phyloP scores from a whole-genome alignment of 148 eudicot species.

The Nyssa sinensis region DNA sequence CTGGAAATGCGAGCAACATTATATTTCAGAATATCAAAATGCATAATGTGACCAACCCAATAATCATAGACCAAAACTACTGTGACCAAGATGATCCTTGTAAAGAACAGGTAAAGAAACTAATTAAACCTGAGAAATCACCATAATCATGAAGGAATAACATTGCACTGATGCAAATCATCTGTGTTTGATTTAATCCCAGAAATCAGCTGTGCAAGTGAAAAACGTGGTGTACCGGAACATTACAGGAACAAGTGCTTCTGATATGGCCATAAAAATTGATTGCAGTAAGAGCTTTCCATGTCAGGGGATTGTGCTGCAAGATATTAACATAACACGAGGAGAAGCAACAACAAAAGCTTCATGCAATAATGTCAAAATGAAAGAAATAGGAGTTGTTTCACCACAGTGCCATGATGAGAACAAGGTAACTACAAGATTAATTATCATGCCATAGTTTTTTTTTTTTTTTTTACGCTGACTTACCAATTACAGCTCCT shows the following conservation, averaged over 20 bases:
- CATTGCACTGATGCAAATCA: neutral
- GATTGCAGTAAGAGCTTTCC: constrained; percentile 57
- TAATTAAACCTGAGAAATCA: neutral
- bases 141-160: too few species aligned
- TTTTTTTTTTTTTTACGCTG: too few species aligned
- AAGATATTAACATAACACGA: constrained; percentile 29
- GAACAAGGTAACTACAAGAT: too few species aligned
- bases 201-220: constrained; percentile 63
- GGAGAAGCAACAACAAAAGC: constrained; percentile 29
- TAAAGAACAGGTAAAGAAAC: constrained; percentile 38
- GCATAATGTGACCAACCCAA: constrained; percentile 60
- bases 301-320: constrained; percentile 50
- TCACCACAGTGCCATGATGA: constrained; percentile 46
- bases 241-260: constrained; percentile 66
- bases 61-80: constrained; percentile 71
- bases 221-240: constrained; percentile 53
- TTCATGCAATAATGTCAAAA: constrained; percentile 51
- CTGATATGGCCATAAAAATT: constrained; percentile 42
- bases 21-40: constrained; percentile 51
- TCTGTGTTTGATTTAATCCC: neutral
- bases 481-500: too few species aligned
- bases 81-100: constrained; percentile 64
- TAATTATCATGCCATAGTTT: too few species aligned
- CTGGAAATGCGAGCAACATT: constrained; percentile 67
- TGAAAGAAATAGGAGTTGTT: constrained; percentile 31